A percentile compares a stretch with the other conserved stretches of the same genome.
Evolutionary conservation across 768 basidiomycete genomes (phyloP).

Genomic region (Tylopilus rubrobrunneus): DNA sequence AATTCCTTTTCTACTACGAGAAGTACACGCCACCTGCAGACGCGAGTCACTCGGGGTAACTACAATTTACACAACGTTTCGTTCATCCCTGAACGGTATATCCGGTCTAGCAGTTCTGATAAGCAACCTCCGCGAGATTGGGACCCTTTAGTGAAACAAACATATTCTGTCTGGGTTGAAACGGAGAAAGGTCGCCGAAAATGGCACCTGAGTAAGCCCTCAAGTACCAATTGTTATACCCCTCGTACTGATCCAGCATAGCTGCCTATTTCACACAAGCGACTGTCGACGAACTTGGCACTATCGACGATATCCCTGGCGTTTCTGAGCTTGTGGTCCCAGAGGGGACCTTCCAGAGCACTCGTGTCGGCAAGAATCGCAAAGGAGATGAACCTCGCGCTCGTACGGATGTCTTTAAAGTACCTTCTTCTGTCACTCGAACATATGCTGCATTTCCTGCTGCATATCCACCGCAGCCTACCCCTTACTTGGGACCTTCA

Average conservation of each 20-base stretch:
- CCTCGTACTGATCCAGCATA: constrained; percentile 33
- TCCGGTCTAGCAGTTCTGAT: constrained; percentile 34
- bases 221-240: not conserved
- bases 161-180: constrained; percentile 76
- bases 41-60: constrained; percentile 40
- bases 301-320: constrained; percentile 62
- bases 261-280: constrained; percentile 82
- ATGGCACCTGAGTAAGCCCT: constrained; percentile 74
- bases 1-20: constrained; percentile 84
- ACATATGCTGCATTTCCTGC: constrained; percentile 42
- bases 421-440: constrained; percentile 32
- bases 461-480: constrained; percentile 27
- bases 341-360: constrained; percentile 64
- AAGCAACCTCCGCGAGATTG: constrained; percentile 56
- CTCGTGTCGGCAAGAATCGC: constrained; percentile 50
- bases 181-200: constrained; percentile 64
- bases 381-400: constrained; percentile 40
- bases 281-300: constrained; percentile 66
- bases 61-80: constrained; percentile 4
- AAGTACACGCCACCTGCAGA: constrained; percentile 54
- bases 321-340: constrained; percentile 64
- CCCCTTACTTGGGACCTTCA: constrained; percentile 23
- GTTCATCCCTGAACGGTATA: constrained; percentile 4
- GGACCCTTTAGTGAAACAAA: constrained; percentile 77
- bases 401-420: constrained; percentile 31